These are phyloP conservation scores for Pholiota conissans DNA, from an alignment of 768 basidiomycete genomes.

Conservation along the genomic window DNA sequence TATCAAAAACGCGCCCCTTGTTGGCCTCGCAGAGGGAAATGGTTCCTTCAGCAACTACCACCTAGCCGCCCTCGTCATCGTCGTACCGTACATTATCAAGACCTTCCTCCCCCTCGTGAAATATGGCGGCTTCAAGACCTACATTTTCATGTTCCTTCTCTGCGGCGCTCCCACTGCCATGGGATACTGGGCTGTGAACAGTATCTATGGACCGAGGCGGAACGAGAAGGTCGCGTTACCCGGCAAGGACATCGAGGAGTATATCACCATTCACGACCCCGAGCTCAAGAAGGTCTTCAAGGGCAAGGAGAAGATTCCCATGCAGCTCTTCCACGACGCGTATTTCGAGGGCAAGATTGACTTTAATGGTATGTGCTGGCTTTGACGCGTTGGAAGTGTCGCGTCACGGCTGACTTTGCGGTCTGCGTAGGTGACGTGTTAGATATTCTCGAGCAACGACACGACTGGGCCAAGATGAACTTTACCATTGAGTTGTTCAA, in stretches of 20 bases:
- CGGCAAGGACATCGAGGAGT: slow-evolving; percentile 82
- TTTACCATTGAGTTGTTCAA: slow-evolving; percentile 92
- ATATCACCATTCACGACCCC: slow-evolving; percentile 86
- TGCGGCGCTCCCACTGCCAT: slow-evolving; percentile 77
- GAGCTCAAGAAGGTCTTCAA: slow-evolving; percentile 79
- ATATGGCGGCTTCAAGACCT: slow-evolving; percentile 84
- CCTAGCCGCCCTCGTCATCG: slow-evolving; percentile 73
- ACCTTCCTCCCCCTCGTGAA: slow-evolving; percentile 78
- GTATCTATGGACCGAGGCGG: slow-evolving; percentile 74
- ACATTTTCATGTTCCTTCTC: slow-evolving; percentile 75
- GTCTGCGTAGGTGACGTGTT: slow-evolving; percentile 77
- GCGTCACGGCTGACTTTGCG: slow-evolving; percentile 8
- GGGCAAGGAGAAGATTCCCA: slow-evolving; percentile 90
- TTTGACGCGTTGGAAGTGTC: slow-evolving; percentile 5
- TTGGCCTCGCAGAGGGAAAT: slow-evolving; percentile 84
- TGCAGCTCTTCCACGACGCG: slow-evolving; percentile 97
- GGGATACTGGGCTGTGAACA: slow-evolving; percentile 89
- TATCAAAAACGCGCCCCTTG: slow-evolving; percentile 83
- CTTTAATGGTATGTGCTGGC: slow-evolving; percentile 73
- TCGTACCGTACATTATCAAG: slow-evolving; percentile 84
- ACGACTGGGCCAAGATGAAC: slow-evolving; percentile 92
- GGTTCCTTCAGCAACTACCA: slow-evolving; percentile 81
- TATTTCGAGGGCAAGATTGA: slow-evolving; percentile 97
- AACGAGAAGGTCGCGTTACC: slow-evolving; percentile 88
- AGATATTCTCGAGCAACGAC: slow-evolving; percentile 90